These are phyloP conservation scores for Inga oerstediana DNA, from an alignment of 306 rosid genomes.

Conservation along the genomic window DNA sequence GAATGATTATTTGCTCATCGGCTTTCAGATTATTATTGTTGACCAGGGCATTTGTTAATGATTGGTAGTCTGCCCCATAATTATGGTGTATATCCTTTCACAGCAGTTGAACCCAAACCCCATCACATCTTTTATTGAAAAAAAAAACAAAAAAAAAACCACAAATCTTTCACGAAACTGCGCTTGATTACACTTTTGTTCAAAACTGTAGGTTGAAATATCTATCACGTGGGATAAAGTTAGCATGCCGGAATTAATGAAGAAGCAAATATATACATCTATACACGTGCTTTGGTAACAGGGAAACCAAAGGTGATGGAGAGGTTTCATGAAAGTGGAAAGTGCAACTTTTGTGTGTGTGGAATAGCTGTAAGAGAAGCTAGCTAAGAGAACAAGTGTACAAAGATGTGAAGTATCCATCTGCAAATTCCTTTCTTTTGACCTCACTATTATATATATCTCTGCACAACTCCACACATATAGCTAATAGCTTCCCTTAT, in stretches of 20 bases:
- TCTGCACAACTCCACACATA: background rate
- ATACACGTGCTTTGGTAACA: background rate
- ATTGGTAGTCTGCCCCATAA: constrained; percentile 12
- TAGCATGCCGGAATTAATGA: background rate
- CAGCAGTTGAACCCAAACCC: constrained; percentile 6
- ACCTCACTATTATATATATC: background rate
- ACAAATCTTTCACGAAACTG: background rate
- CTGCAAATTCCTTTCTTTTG: constrained; percentile 41
- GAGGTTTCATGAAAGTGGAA: constrained; percentile 40
- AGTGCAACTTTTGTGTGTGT: constrained; percentile 32
- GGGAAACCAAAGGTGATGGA: background rate
- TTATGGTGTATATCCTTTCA: constrained; percentile 10
- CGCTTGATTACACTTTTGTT: background rate
- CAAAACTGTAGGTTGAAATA: constrained; percentile 8
- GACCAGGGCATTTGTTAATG: constrained; percentile 8
- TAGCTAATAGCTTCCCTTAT: constrained; percentile 29
- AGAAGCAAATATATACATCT: background rate
- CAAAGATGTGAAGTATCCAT: constrained; percentile 47
- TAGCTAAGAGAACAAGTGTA: constrained; percentile 5
- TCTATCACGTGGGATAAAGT: background rate
- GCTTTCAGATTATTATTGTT: constrained; percentile 1
- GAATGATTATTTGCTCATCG: too few species aligned
- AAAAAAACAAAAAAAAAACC: background rate
- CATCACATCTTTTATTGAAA: background rate
- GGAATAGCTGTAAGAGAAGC: background rate